Evolutionary conservation across 1,139 yeast genomes (phyloP).

Genomic region (Hyphopichia burtonii): DNA sequence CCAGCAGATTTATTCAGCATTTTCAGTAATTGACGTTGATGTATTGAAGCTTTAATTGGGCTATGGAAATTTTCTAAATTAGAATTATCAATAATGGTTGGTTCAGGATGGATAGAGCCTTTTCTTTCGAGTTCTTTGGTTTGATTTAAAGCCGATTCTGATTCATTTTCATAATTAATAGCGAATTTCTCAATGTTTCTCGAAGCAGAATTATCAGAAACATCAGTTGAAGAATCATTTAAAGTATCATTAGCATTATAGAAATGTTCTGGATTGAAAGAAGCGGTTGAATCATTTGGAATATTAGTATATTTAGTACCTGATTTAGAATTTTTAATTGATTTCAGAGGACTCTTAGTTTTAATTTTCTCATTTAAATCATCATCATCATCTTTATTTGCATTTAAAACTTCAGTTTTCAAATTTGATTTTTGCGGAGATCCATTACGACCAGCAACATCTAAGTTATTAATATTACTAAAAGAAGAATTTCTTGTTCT

Average conservation of each 20-base stretch:
- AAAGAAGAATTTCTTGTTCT: constrained; percentile 24
- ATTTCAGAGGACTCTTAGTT: constrained; percentile 13
- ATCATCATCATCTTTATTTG: neutral
- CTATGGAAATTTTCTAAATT: neutral
- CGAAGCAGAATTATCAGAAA: constrained; percentile 9
- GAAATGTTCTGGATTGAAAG: constrained; percentile 10
- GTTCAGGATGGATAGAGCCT: constrained; percentile 2
- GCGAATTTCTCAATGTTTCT: constrained; percentile 16
- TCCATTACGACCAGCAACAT: constrained; percentile 1
- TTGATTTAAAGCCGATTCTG: constrained; percentile 16
- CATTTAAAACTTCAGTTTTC: constrained; percentile 13
- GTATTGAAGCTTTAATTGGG: neutral
- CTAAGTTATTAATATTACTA: constrained; percentile 4
- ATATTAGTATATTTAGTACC: constrained; percentile 22
- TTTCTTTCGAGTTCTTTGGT: neutral
- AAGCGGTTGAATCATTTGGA: constrained; percentile 25
- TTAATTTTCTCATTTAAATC: neutral
- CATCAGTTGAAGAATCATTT: constrained; percentile 9
- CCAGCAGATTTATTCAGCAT: neutral
- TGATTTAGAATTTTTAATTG: constrained; percentile 5
- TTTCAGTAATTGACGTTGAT: neutral
- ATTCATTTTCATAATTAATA: constrained; percentile 30
- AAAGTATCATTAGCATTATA: constrained; percentile 9
- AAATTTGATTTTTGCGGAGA: constrained; percentile 31
- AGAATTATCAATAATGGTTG: constrained; percentile 3